Percentiles rank a stretch among this genome's conserved stretches.
Evolutionary conservation across 176 grass and related monocot genomes (phyloP).

Genomic region (Triticum monococcum): DNA sequence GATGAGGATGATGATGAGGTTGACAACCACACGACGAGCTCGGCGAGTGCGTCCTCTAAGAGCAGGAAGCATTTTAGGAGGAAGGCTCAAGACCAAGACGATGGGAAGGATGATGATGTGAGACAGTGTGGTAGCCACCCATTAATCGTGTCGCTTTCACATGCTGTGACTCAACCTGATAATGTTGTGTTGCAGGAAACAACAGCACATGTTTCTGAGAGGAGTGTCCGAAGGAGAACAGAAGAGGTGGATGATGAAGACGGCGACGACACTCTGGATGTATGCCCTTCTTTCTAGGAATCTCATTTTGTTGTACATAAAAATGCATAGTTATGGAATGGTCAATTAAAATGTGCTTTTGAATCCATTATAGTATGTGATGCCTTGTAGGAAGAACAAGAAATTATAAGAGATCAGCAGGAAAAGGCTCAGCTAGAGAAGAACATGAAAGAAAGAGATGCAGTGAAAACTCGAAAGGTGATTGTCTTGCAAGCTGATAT

Average conservation of each 20-base stretch:
- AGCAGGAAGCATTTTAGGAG: conserved; percentile 76
- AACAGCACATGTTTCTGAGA: conserved; percentile 2
- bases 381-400: conserved; percentile 72
- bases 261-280: conserved; percentile 37
- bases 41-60: conserved; percentile 29
- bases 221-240: conserved; percentile 44
- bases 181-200: conserved; percentile 42
- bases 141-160: not conserved
- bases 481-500: conserved; percentile 22
- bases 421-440: conserved; percentile 85
- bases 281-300: conserved; percentile 29
- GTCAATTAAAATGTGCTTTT: conserved; percentile 6
- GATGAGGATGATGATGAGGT: conserved; percentile 53
- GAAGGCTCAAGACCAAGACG: conserved; percentile 55
- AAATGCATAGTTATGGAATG: not conserved
- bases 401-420: conserved; percentile 75
- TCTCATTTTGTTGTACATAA: not conserved
- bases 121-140: not conserved
- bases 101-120: conserved; percentile 61
- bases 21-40: conserved; percentile 29
- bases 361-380: conserved; percentile 26
- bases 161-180: not conserved
- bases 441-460: conserved; percentile 90
- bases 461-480: conserved; percentile 73
- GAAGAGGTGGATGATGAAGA: conserved; percentile 52